Percentiles rank a stretch among this genome's conserved stretches.
These are phyloP conservation scores for Mortierella sp. DNA, from an alignment of 371 early-diverging fungal genomes.

Conservation along the genomic window DNA sequence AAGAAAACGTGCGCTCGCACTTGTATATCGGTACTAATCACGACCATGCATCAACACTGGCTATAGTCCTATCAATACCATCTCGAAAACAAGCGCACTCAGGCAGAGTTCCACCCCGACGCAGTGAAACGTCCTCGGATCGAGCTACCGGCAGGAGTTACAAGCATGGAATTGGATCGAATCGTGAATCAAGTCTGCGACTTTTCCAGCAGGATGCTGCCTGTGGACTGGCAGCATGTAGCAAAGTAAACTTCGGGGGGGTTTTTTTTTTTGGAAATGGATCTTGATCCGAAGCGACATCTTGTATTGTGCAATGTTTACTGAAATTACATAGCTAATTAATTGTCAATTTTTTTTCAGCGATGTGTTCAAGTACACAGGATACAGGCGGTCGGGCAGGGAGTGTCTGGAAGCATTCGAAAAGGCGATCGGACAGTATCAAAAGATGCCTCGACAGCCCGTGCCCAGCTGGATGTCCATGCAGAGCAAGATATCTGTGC, in stretches of 20 bases:
- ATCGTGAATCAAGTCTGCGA: slow-evolving; percentile 18
- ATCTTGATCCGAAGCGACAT: too few species aligned
- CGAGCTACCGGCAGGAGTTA: not conserved
- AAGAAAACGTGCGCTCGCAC: too few species aligned
- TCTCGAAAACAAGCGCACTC: not conserved
- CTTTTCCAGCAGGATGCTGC: slow-evolving; percentile 6
- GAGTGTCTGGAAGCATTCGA: slow-evolving; percentile 29
- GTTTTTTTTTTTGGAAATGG: too few species aligned
- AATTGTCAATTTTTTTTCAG: slow-evolving; percentile 1
- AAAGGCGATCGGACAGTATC: slow-evolving; percentile 17
- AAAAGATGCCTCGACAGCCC: not conserved
- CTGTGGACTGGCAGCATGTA: slow-evolving; percentile 34
- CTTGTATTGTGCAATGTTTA: not conserved
- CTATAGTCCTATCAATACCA: slow-evolving; percentile 22
- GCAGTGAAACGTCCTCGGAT: not conserved
- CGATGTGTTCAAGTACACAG: slow-evolving; percentile 19
- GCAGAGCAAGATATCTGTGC: slow-evolving; percentile 21
- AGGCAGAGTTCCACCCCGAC: not conserved
- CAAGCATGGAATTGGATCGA: slow-evolving; percentile 18
- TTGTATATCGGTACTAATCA: too few species aligned
- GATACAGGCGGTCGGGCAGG: not conserved
- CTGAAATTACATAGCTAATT: not conserved
- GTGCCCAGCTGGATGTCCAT: not conserved
- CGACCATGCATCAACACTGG: not conserved
- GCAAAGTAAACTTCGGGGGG: slow-evolving; percentile 21